These are phyloP conservation scores for Candida anutae DNA, from an alignment of 1,139 yeast species.

Conservation along the genomic window DNA sequence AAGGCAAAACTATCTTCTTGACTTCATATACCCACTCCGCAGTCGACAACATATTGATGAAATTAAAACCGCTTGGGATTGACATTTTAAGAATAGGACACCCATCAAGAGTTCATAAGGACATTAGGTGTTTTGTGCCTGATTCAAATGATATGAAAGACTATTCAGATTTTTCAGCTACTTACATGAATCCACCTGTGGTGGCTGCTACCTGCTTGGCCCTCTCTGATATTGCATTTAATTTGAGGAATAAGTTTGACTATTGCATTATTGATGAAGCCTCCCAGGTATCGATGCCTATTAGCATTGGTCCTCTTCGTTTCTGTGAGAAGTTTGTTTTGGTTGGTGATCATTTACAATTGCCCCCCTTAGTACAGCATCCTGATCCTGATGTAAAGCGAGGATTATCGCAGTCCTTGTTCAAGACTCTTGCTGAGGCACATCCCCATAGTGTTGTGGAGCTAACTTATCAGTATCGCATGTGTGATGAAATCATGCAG, in stretches of 20 bases:
- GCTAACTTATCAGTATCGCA: slow-evolving; percentile 78
- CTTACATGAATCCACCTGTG: slow-evolving; percentile 53
- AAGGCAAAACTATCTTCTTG: slow-evolving; percentile 61
- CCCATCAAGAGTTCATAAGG: slow-evolving; percentile 52
- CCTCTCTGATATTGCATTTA: slow-evolving; percentile 54
- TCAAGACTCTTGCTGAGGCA: slow-evolving; percentile 59
- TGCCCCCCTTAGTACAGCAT: slow-evolving; percentile 76
- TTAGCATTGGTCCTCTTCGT: slow-evolving; percentile 80
- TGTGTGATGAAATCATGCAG: slow-evolving; percentile 85
- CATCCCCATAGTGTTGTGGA: slow-evolving; percentile 70
- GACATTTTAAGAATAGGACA: slow-evolving; percentile 55
- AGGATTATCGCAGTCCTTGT: slow-evolving; percentile 76
- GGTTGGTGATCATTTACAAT: slow-evolving; percentile 92
- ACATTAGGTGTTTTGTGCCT: slow-evolving; percentile 49
- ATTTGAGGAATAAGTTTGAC: slow-evolving; percentile 58
- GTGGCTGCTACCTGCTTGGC: slow-evolving; percentile 91
- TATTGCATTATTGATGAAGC: slow-evolving; percentile 96
- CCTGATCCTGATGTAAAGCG: slow-evolving; percentile 43
- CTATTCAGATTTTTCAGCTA: slow-evolving; percentile 34
- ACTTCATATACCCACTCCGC: slow-evolving; percentile 94
- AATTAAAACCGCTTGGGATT: slow-evolving; percentile 42
- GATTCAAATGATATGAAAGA: slow-evolving; percentile 29
- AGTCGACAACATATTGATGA: slow-evolving; percentile 82
- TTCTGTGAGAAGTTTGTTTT: slow-evolving; percentile 72
- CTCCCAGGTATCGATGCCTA: slow-evolving; percentile 87